These are phyloP conservation scores for Nicotiana tomentosiformis DNA, from an alignment of 257 asterid species.

Conservation along the genomic window DNA sequence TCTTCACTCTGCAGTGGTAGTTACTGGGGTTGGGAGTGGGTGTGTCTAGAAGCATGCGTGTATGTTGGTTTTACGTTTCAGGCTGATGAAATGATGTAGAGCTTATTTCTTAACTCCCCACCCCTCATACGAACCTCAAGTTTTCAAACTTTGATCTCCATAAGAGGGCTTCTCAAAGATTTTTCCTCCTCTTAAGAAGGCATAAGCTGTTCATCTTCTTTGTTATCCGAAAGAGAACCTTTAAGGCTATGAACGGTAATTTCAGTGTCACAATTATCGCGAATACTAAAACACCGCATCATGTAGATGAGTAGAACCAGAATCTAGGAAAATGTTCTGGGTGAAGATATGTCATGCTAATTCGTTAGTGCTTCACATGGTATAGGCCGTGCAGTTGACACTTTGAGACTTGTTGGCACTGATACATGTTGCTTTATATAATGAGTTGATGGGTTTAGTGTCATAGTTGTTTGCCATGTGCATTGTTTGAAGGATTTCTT, in stretches of 20 bases:
- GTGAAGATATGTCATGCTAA: not conserved
- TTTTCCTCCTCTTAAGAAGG: not conserved
- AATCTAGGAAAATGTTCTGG: not conserved
- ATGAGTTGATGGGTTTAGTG: not conserved
- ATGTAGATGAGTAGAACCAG: not conserved
- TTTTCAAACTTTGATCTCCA: slow-evolving; percentile 2
- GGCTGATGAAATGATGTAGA: not conserved
- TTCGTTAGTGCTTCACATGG: not conserved
- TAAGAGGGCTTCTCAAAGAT: not conserved
- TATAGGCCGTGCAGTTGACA: not conserved
- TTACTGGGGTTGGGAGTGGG: not conserved
- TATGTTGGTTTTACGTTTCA: not conserved
- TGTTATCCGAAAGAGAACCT: not conserved
- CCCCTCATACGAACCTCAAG: not conserved
- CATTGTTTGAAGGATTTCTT: not conserved
- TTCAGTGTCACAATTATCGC: not conserved
- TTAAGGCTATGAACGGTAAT: not conserved
- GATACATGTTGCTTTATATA: not conserved
- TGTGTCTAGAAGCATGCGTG: not conserved
- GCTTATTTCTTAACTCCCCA: not conserved
- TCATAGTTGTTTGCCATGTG: not conserved
- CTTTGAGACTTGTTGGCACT: not conserved
- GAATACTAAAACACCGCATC: not conserved
- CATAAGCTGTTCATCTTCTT: not conserved
- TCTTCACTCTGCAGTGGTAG: not conserved